Percentiles rank a stretch among this genome's conserved stretches.
These are phyloP conservation scores for Boletus semigastroideus DNA, from an alignment of 1,284 basidiomycete genomes.

Conservation along the genomic window DNA sequence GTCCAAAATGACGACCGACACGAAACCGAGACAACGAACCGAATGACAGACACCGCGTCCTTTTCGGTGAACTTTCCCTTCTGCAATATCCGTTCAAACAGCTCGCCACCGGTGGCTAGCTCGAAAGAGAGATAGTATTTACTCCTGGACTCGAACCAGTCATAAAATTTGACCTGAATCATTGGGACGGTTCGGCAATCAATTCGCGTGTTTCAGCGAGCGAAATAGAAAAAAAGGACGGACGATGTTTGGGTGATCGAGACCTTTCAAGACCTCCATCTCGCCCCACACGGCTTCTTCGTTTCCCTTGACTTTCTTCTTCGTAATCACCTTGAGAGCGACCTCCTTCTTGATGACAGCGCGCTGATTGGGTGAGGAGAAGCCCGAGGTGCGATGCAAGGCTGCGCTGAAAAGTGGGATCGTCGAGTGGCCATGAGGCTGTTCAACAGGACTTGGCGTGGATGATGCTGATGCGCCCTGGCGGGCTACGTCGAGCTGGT, in stretches of 20 bases:
- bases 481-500: constrained; percentile 54
- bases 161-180: constrained; percentile 85
- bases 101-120: constrained; percentile 85
- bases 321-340: constrained; percentile 85
- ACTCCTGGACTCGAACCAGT: constrained; percentile 88
- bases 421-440: constrained; percentile 20
- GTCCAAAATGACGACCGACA: background rate
- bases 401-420: constrained; percentile 26
- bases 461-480: constrained; percentile 50
- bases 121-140: constrained; percentile 94
- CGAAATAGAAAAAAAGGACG: constrained; percentile 29
- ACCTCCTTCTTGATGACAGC: constrained; percentile 62
- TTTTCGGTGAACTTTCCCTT: constrained; percentile 89
- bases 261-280: constrained; percentile 84
- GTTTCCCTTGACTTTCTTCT: constrained; percentile 90
- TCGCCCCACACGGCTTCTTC: constrained; percentile 84
- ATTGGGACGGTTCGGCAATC: background rate
- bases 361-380: constrained; percentile 22
- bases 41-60: constrained; percentile 75
- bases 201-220: background rate
- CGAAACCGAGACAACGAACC: constrained; percentile 33
- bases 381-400: constrained; percentile 26
- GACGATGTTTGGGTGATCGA: constrained; percentile 89
- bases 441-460: constrained; percentile 14
- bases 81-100: constrained; percentile 82